Conservation (phyloP, 805 yeast species). For the Yamadazyma olivae region DNA sequence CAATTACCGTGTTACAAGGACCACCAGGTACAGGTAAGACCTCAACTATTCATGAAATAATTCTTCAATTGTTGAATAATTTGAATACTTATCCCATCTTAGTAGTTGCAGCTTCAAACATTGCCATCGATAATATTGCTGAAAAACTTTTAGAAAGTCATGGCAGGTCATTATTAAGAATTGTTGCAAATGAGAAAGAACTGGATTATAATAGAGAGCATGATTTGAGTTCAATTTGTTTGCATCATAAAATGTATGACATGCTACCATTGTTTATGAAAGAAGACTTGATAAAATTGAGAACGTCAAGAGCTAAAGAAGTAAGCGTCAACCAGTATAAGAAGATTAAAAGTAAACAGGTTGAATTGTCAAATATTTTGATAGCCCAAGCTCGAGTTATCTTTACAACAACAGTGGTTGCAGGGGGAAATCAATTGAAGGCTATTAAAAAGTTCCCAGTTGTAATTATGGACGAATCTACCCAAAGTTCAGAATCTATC, state of each 20-base stretch:
- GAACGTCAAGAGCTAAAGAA: constrained; percentile 30
- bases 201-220: constrained; percentile 57
- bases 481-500: constrained; percentile 72
- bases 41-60: constrained; percentile 40
- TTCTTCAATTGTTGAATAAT: constrained; percentile 53
- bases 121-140: constrained; percentile 75
- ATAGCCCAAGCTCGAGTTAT: constrained; percentile 67
- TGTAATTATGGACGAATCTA: constrained; percentile 76
- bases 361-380: constrained; percentile 44
- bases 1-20: constrained; percentile 47
- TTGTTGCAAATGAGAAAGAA: constrained; percentile 59
- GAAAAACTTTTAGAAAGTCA: constrained; percentile 56
- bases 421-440: constrained; percentile 65
- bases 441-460: constrained; percentile 55
- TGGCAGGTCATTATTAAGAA: constrained; percentile 52
- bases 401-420: constrained; percentile 69
- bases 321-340: constrained; percentile 47
- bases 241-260: constrained; percentile 57
- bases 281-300: constrained; percentile 42
- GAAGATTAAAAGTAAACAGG: constrained; percentile 45
- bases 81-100: constrained; percentile 59
- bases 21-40: constrained; percentile 69
- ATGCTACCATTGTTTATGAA: constrained; percentile 45
- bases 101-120: constrained; percentile 73
- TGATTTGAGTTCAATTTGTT: constrained; percentile 55